A percentile compares a stretch with the other conserved stretches of the same genome.
Conservation (phyloP, 148 eudicot genomes). For the Dianthus caryophyllus region DNA sequence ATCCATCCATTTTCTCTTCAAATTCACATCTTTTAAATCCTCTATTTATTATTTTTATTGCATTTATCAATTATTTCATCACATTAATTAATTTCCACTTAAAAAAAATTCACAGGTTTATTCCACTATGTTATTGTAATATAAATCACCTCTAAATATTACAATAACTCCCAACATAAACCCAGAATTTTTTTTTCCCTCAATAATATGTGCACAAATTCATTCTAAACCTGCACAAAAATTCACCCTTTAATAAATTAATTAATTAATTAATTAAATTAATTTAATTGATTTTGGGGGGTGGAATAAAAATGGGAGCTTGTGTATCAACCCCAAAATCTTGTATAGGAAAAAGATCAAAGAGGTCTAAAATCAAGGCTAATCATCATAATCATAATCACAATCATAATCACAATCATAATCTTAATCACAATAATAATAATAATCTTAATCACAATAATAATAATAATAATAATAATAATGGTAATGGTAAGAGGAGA, state of each 20-base stretch:
- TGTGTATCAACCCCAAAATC: conserved; percentile 66
- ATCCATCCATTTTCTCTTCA: not conserved
- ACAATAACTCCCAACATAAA: not conserved
- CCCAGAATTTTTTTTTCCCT: not conserved
- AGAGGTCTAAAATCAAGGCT: conserved; percentile 28
- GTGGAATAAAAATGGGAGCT: conserved; percentile 25
- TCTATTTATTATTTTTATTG: not conserved
- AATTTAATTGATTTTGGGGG: not conserved
- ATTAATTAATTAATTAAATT: not conserved
- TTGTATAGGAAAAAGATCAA: conserved; percentile 42
- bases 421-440: conserved; percentile 11
- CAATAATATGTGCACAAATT: not conserved
- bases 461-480: not conserved
- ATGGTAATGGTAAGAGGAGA: conserved; percentile 9
- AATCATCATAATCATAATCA: conserved; percentile 14
- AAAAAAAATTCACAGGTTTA: no score
- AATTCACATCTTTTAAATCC: not conserved
- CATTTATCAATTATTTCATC: not conserved
- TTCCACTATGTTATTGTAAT: not conserved
- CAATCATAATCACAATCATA: not conserved
- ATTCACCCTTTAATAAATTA: no score
- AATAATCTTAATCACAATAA: not conserved
- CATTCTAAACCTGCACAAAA: not conserved
- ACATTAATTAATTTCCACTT: conserved; percentile 3
- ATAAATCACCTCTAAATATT: no score